Evolutionary conservation across 176 grass and related monocot genomes (phyloP).

Genomic region (Rhynchospora tenuis): DNA sequence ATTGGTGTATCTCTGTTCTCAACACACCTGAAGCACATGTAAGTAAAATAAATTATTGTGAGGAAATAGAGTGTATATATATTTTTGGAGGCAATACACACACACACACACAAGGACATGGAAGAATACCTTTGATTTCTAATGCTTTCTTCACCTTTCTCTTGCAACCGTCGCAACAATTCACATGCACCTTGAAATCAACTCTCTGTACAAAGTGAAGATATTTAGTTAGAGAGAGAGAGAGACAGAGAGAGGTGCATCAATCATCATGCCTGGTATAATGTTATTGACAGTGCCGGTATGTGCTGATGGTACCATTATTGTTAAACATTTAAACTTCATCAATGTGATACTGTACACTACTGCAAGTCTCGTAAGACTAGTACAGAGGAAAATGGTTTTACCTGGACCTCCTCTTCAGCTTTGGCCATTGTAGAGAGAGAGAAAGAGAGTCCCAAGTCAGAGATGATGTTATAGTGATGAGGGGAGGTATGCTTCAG

Average conservation of each 20-base stretch:
- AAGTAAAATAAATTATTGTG: neutral
- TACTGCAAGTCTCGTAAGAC: neutral
- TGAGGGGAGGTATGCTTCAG: neutral
- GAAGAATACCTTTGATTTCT: constrained; percentile 49
- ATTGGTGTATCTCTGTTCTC: constrained; percentile 64
- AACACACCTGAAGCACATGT: constrained; percentile 57
- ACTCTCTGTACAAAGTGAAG: constrained; percentile 47
- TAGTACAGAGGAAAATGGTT: neutral
- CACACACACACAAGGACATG: neutral
- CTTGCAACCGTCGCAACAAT: constrained; percentile 90
- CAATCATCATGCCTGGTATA: neutral
- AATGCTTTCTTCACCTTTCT: constrained; percentile 88
- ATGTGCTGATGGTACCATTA: neutral
- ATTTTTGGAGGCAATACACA: neutral
- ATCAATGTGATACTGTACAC: neutral
- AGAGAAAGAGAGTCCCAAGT: neutral
- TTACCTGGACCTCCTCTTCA: constrained; percentile 24
- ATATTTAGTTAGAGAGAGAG: neutral
- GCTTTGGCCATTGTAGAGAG: constrained; percentile 16
- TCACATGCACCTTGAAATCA: constrained; percentile 87
- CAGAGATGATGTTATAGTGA: neutral
- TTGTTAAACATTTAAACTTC: neutral
- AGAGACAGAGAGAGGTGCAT: neutral
- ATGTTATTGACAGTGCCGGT: neutral
- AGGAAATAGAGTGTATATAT: neutral